These are phyloP conservation scores for Aphanocladium album DNA, from an alignment of 2,329 filamentous ascomycete species.

Conservation along the genomic window DNA sequence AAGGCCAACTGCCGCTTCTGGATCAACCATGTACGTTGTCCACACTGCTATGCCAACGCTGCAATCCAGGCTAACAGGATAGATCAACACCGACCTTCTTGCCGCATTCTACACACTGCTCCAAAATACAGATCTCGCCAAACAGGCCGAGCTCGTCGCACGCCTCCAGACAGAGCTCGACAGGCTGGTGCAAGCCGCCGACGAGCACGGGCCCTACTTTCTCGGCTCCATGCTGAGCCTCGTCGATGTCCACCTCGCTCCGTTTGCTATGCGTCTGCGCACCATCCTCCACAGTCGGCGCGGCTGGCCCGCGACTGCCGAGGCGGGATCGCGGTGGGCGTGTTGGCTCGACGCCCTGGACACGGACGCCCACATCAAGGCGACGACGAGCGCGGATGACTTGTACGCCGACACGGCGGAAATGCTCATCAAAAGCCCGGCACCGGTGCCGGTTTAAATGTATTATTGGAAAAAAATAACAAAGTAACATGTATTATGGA, in stretches of 20 bases:
- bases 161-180: constrained; percentile 62
- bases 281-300: constrained; percentile 60
- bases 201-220: constrained; percentile 64
- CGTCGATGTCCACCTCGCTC: constrained; percentile 71
- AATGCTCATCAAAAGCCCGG: constrained; percentile 34
- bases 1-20: constrained; percentile 73
- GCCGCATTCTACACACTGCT: constrained; percentile 72
- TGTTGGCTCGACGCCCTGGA: constrained; percentile 69
- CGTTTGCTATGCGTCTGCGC: constrained; percentile 66
- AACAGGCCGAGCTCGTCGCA: constrained; percentile 54
- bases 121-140: constrained; percentile 54
- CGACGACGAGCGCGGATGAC: constrained; percentile 60
- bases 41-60: not conserved
- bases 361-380: constrained; percentile 53
- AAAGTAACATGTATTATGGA: not conserved
- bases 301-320: constrained; percentile 51
- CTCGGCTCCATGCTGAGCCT: constrained; percentile 47
- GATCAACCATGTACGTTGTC: constrained; percentile 64
- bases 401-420: constrained; percentile 53
- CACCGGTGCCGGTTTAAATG: not conserved
- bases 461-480: not conserved
- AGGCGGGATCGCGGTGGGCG: constrained; percentile 59
- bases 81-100: constrained; percentile 73
- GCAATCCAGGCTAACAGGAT: not conserved
- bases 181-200: constrained; percentile 42